These are phyloP conservation scores for Physaria fendleri DNA, from an alignment of 345 rosid species.

Conservation along the genomic window DNA sequence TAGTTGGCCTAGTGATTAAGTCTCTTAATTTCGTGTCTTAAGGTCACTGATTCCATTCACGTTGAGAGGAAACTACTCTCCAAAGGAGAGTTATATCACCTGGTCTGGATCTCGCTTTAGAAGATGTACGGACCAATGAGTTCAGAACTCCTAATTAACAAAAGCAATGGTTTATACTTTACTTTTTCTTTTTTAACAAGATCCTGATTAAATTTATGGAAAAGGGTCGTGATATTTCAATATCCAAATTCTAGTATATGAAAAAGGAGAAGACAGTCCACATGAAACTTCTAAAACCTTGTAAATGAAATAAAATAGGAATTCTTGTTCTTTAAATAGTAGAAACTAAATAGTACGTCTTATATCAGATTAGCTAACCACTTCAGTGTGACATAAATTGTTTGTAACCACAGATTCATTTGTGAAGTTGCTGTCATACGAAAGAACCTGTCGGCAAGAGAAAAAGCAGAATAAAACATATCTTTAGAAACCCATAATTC, in stretches of 20 bases:
- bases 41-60: too few species aligned
- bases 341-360: not conserved
- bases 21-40: too few species aligned
- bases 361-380: conserved; percentile 2
- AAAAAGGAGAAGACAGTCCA: not conserved
- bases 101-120: too few species aligned
- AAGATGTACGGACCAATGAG: too few species aligned
- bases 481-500: conserved; percentile 14
- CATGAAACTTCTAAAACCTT: not conserved
- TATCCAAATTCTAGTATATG: not conserved
- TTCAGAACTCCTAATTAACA: too few species aligned
- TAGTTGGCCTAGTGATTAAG: too few species aligned
- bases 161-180: too few species aligned
- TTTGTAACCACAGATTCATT: conserved; percentile 1
- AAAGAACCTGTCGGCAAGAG: conserved; percentile 25
- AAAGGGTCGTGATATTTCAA: too few species aligned
- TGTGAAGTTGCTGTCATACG: conserved; percentile 27
- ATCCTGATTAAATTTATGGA: not conserved
- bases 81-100: too few species aligned
- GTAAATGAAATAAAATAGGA: not conserved
- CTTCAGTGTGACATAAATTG: conserved; percentile 13
- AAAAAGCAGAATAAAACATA: conserved; percentile 5
- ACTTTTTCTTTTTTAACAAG: too few species aligned
- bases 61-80: too few species aligned
- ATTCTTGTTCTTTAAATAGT: not conserved